These are phyloP conservation scores for Cytospora paraplurivora DNA, from an alignment of 2,329 filamentous ascomycete genomes.

Conservation along the genomic window DNA sequence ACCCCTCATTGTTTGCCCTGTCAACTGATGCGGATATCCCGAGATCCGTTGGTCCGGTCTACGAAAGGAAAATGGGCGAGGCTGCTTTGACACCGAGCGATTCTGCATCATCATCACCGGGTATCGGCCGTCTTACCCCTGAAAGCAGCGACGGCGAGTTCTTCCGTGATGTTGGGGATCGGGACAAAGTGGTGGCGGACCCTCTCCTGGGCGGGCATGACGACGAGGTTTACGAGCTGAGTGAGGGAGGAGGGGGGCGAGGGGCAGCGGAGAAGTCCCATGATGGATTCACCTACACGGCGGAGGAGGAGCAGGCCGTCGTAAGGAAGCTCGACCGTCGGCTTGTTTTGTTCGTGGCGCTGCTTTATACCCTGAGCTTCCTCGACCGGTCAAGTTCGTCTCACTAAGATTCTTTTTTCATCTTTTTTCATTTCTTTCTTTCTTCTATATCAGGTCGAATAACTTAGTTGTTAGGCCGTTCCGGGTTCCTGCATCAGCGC, in stretches of 20 bases:
- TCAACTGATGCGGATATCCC: no score
- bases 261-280: conserved; percentile 16
- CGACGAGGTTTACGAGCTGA: conserved; percentile 32
- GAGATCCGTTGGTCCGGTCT: not conserved
- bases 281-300: conserved; percentile 47
- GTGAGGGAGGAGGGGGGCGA: conserved; percentile 14
- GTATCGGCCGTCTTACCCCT: conserved; percentile 30
- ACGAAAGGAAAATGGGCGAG: conserved; percentile 3
- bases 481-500: conserved; percentile 9
- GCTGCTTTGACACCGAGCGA: not conserved
- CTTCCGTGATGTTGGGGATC: conserved; percentile 16
- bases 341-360: conserved; percentile 77
- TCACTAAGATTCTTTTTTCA: not conserved
- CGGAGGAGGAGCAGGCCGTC: conserved; percentile 72
- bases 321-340: conserved; percentile 75
- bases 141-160: conserved; percentile 30
- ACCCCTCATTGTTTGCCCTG: not conserved
- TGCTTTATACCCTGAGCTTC: conserved; percentile 84
- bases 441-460: not conserved
- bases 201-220: conserved; percentile 15
- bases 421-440: conserved; percentile 34
- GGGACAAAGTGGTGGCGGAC: conserved; percentile 5
- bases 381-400: conserved; percentile 77
- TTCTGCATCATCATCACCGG: conserved; percentile 16
- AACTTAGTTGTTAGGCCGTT: not conserved